Evolutionary conservation across 768 basidiomycete species (phyloP).

Genomic region (Lenzites betulinus): DNA sequence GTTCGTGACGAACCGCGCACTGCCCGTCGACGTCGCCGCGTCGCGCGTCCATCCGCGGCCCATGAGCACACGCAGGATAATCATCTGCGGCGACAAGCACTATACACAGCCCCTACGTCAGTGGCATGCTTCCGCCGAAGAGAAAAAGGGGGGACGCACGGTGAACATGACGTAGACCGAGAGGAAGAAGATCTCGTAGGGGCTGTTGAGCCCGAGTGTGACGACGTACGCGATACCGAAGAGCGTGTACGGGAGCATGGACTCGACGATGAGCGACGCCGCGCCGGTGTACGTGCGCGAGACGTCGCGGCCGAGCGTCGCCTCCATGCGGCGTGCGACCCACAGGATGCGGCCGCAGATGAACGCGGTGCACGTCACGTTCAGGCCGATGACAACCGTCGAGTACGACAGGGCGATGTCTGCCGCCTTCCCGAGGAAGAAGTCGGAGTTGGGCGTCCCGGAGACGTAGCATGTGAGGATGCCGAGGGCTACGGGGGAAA

Average conservation of each 20-base stretch:
- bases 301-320: neutral
- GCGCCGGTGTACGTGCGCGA: constrained; percentile 7
- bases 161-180: constrained; percentile 15
- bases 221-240: constrained; percentile 10
- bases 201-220: constrained; percentile 8
- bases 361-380: constrained; percentile 41
- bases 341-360: constrained; percentile 39
- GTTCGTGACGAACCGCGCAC: neutral
- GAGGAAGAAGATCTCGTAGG: constrained; percentile 4
- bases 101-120: neutral
- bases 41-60: constrained; percentile 13
- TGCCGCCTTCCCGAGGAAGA: constrained; percentile 40
- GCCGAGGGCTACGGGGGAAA: constrained; percentile 36
- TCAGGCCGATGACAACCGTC: constrained; percentile 41
- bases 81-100: constrained; percentile 17
- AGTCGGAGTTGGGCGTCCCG: constrained; percentile 40
- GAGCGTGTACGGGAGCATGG: constrained; percentile 14
- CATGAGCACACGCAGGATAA: constrained; percentile 13
- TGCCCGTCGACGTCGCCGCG: neutral
- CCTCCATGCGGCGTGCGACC: neutral
- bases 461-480: constrained; percentile 41
- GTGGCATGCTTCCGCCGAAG: neutral
- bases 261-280: constrained; percentile 13
- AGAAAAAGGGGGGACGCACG: neutral
- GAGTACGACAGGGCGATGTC: constrained; percentile 44